Conservation (phyloP, 179 eudicot species). For the Silene noctiflora region DNA sequence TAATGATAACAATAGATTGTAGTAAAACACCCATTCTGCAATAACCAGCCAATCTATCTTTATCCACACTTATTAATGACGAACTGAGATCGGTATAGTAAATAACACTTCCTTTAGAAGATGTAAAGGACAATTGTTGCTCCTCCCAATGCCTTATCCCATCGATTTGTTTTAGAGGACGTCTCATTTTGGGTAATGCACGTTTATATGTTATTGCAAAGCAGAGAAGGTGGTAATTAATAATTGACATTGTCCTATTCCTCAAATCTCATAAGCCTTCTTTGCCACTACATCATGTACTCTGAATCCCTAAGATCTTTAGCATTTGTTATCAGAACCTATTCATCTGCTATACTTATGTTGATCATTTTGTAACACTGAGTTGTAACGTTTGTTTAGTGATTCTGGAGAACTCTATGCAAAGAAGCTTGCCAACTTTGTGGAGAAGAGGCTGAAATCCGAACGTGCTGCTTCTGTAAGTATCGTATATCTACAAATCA, state of each 20-base stretch:
- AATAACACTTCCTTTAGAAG: no score
- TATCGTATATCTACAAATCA: not conserved
- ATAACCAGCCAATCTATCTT: no score
- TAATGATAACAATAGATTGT: no score
- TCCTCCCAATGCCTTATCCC: not conserved
- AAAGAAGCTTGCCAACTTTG: conserved; percentile 91
- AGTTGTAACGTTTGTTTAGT: conserved; percentile 36
- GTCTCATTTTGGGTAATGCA: not conserved
- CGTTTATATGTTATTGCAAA: not conserved
- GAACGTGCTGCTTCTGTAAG: conserved; percentile 99
- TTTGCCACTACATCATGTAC: not conserved
- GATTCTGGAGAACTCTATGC: conserved; percentile 81
- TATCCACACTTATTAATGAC: no score
- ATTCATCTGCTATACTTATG: not conserved
- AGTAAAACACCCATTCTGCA: no score
- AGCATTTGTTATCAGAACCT: not conserved
- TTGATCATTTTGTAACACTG: not conserved
- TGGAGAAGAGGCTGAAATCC: conserved; percentile 85
- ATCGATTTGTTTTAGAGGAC: not conserved
- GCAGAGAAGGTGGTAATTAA: not conserved
- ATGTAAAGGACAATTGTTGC: not conserved
- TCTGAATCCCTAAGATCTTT: not conserved
- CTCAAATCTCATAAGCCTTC: not conserved
- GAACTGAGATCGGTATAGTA: no score
- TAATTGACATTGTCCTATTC: not conserved